These are phyloP conservation scores for Cryptococcus hybrid DNA, from an alignment of 1,284 basidiomycete genomes.

Conservation along the genomic window DNA sequence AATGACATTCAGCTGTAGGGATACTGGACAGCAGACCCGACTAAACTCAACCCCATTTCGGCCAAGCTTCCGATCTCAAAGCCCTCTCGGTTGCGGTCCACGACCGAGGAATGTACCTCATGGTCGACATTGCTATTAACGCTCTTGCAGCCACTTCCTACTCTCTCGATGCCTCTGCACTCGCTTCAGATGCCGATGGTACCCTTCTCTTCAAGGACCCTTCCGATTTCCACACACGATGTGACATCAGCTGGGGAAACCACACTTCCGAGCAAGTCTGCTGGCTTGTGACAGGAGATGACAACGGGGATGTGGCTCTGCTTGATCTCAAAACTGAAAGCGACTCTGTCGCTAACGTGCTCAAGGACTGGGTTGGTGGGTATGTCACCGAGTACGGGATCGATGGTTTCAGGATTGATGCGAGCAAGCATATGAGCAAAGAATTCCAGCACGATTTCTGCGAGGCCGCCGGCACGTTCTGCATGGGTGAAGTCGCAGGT, in stretches of 20 bases:
- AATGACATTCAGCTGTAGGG: conserved; percentile 14
- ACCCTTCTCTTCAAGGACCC: conserved; percentile 30
- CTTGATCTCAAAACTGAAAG: conserved; percentile 67
- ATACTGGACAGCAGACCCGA: conserved; percentile 57
- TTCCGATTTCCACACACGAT: conserved; percentile 28
- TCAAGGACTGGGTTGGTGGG: conserved; percentile 60
- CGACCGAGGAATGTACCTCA: conserved; percentile 65
- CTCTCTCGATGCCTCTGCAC: conserved; percentile 18
- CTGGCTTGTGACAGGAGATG: conserved; percentile 59
- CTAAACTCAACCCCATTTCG: conserved; percentile 65
- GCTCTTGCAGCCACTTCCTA: conserved; percentile 58
- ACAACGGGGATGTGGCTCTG: conserved; percentile 58
- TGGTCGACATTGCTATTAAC: conserved; percentile 74
- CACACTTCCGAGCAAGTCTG: conserved; percentile 26
- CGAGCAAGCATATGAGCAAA: conserved; percentile 56
- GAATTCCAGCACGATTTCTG: conserved; percentile 56
- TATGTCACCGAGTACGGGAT: conserved; percentile 64
- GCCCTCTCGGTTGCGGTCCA: conserved; percentile 64
- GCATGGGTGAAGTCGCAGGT: conserved; percentile 72
- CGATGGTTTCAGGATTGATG: conserved; percentile 63
- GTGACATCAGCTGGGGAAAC: conserved; percentile 25
- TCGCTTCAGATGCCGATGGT: conserved; percentile 20
- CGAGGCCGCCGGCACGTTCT: conserved; percentile 67
- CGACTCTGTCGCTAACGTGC: conserved; percentile 56
- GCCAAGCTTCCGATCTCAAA: conserved; percentile 64